Conservation (phyloP, 2,329 filamentous ascomycete species). For the Trichoderma lentiforme region DNA sequence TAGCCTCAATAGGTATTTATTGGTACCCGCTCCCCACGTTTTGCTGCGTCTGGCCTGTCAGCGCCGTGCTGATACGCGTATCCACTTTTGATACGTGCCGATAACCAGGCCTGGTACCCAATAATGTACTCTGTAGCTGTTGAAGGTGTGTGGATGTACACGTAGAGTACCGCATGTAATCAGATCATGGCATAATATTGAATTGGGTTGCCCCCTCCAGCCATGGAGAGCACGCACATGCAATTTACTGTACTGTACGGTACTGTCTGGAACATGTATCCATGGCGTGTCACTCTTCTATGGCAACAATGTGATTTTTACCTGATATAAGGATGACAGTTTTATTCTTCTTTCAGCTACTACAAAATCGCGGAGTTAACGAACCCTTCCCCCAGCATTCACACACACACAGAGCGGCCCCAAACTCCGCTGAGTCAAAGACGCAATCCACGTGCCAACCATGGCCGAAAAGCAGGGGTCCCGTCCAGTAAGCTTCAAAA, state of each 20-base stretch:
- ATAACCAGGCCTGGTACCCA: background rate
- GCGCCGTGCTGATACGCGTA: background rate
- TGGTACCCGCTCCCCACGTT: background rate
- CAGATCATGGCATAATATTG: background rate
- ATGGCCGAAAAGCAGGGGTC: background rate
- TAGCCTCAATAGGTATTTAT: background rate
- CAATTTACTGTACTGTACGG: background rate
- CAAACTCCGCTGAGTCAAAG: constrained; percentile 2
- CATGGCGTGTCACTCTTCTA: background rate
- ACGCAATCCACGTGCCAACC: constrained; percentile 6
- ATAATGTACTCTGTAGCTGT: background rate
- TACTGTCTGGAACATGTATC: background rate
- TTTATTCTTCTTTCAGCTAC: background rate
- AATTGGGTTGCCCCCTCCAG: background rate
- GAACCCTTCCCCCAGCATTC: background rate
- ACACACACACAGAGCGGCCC: background rate
- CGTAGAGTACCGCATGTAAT: background rate
- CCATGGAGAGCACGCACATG: background rate
- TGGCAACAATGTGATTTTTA: background rate
- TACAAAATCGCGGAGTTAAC: background rate
- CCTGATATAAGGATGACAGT: background rate
- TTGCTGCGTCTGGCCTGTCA: background rate
- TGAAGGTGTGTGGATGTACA: background rate
- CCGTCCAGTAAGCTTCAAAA: constrained; percentile 10
- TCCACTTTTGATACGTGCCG: background rate